Base-by-base conservation (phyloP, 2,329 filamentous ascomycete species). In the Talaromyces pinophilus region DNA sequence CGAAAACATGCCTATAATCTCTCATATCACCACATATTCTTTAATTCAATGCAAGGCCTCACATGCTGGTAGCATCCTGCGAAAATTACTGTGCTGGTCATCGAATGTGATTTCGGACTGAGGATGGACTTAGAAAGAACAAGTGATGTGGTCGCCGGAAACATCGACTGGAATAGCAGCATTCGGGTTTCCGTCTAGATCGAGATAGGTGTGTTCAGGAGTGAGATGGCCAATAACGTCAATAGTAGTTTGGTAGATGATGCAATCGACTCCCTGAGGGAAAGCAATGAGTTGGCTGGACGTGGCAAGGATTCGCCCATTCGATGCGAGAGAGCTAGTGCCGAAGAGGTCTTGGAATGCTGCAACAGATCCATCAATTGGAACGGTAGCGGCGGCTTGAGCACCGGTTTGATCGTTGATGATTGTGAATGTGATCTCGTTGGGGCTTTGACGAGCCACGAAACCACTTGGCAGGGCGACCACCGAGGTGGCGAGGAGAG, bases 141-240 rank as follows among this genome's bases (percentile, higher is more conserved):
- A 66, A n/a, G 10, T 25, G 59, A 66, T 66, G 28, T 19, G 35
- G n/a, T 46, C 25, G 30, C 25, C 48, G 1, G 64, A 22, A n/a
- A 66, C 57, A 59, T 66, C 64, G n/a, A 66, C 44, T 3, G 64
- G 64, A 25, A 22, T 28, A 54, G 64, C 59, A 22, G 35, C 59
- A 35, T 22, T n/a, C 25, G 59, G 46, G 35, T 66, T 62, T 17
- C 64, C 57, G 13, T 66, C 59, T 22, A 66, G 33, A 38, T 66
- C 64, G 30, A 62, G 3, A 19, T 62, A 66, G 7, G 46, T 66
- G 13, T 55, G 25, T 6, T 30, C 33, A 10, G 55, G 35, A 8
- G 30, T 62, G 7, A 66, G 48, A 33, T 42, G 7, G 13, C 28
- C 59, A 57, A 55, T 3, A 7, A 57, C 13, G 19, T 30, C 13